Evolutionary conservation across 202 grass and related monocot species (phyloP), one percentile per base, ranked within the genome.

Genomic region (Elaeis oleifera): DNA sequence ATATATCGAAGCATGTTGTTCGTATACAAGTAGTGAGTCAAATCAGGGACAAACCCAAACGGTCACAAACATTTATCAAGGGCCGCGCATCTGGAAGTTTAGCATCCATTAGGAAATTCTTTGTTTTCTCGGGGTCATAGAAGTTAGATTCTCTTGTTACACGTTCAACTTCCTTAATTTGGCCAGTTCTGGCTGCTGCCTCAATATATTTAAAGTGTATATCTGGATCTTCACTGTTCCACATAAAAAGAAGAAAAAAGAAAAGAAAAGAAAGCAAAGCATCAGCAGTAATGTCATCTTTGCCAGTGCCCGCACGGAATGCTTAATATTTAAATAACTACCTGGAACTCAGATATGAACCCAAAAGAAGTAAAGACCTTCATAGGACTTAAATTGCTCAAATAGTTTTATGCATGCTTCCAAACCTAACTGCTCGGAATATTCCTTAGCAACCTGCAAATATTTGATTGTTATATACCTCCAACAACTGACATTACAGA

Each of bases 91-190:
- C 91, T 61, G 91, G 87, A 67, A 96, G 79, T 50, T 96, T 96
- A 69, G 91, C 91, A 80, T 96, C 91, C 91, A 96, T 96, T 70
- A 96, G 67, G 73, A 90, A 96, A 74, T 96, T 96, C 74, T 96
- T 96, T 51, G 91, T 96, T 81, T 96, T 96, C 84, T 96, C 91
- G 26, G 87, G 81, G 48, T 96, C 91, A 70, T 96, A 96, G 65
- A 96, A 96, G 56, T 96, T 96, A 19, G 91, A 96, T 67, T 96
- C 91, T 78, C 91, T 85, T 24, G 91, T 96, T 59, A 96, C 91
- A 64, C 91, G 87, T 74, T 96, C 91, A 68, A 96, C 91, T 87
- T 96, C 91, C 83, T 96, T 96, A 64, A 96, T 83, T 51, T 96
- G 91, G 58, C 91, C 91, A 69, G 91, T 96, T 70, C 80, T 96